Base-by-base conservation (phyloP, 805 yeast species). In the Saturnispora kantuleensis region DNA sequence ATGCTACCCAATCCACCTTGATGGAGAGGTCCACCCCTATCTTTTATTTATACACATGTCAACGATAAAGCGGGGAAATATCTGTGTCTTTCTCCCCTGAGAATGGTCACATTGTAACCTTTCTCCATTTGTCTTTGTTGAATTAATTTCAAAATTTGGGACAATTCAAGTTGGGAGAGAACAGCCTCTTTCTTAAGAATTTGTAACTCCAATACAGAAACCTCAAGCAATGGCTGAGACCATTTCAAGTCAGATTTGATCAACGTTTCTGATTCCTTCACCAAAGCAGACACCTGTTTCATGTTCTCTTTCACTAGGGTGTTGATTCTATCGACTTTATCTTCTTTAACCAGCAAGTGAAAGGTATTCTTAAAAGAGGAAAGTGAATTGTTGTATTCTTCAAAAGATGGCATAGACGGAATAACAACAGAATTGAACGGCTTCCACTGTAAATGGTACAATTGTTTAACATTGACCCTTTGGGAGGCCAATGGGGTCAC, bases 371-470 rank as follows among this genome's bases (percentile, higher is more conserved):
- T 42, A 18, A 52, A 52, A 18, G 53, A 52, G 6, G 34, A 10
- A 32, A 53, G 15, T 9, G 48, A 50, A 16, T 49, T 39, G 35
- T 51, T 35, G 42, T 64, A 70, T 30, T 70, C 70, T 11, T 55
- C 61, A 52, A 63, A 79, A 0, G 67, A 56, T 3, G 90, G 88
- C 35, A 76, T 54, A 28, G 69, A 71, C 1, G 96, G 96, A 10
- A 78, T 77, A 0, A 94, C 95, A 16, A 88, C 81, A 0, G 87
- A 74, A 17, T 81, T 74, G 65, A 83, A 85, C 4, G 93, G 79
- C 58, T 86, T 87, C 74, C 86, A 71, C 52, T 95, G 74, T 38
- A 87, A 64, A 9, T 70, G 63, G 56, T 71, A 79, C 13, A 74
- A 57, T 32, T 66, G 50, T 38, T 64, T 64, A 48, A 58, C 63